These are phyloP conservation scores for Schizonepeta tenuifolia DNA, from an alignment of 257 asterid species.

Conservation along the genomic window DNA sequence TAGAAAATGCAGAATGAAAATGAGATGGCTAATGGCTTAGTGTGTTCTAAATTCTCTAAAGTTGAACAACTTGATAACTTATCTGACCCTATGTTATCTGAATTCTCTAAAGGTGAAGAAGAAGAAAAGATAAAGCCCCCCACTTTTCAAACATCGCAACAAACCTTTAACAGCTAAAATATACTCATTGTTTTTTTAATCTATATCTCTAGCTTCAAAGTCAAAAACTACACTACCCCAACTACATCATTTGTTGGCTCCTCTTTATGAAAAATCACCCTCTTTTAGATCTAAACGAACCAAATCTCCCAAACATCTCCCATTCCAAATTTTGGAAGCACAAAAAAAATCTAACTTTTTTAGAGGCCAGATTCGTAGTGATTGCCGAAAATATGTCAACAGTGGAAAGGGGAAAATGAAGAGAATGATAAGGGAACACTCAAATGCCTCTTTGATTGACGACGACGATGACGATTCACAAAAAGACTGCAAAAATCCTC, in stretches of 20 bases:
- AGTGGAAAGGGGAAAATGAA: neutral
- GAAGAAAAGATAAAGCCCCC: slow-evolving; percentile 61
- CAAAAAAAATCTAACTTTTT: neutral
- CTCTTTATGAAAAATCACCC: slow-evolving; percentile 29
- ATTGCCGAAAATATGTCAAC: neutral
- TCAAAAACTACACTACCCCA: slow-evolving; percentile 58
- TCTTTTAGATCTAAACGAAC: slow-evolving; percentile 49
- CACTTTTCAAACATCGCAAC: slow-evolving; percentile 49
- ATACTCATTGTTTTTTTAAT: slow-evolving; percentile 26
- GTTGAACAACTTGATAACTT: too few relatives aligned
- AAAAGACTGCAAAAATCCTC: slow-evolving; percentile 32
- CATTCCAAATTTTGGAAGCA: slow-evolving; percentile 1
- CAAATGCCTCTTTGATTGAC: slow-evolving; percentile 40
- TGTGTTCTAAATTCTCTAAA: too few relatives aligned
- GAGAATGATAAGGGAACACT: slow-evolving; percentile 8
- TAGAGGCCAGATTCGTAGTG: neutral
- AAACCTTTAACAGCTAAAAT: slow-evolving; percentile 42
- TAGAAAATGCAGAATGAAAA: too few relatives aligned
- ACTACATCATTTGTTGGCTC: slow-evolving; percentile 47
- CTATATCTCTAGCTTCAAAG: slow-evolving; percentile 42
- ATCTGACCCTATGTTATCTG: too few relatives aligned
- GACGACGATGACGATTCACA: slow-evolving; percentile 23
- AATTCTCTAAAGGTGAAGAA: slow-evolving; percentile 56
- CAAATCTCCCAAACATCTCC: slow-evolving; percentile 11
- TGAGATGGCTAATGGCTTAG: too few relatives aligned